Evolutionary conservation across 306 rosid genomes (phyloP).

Genomic region (Begonia masoniana): DNA sequence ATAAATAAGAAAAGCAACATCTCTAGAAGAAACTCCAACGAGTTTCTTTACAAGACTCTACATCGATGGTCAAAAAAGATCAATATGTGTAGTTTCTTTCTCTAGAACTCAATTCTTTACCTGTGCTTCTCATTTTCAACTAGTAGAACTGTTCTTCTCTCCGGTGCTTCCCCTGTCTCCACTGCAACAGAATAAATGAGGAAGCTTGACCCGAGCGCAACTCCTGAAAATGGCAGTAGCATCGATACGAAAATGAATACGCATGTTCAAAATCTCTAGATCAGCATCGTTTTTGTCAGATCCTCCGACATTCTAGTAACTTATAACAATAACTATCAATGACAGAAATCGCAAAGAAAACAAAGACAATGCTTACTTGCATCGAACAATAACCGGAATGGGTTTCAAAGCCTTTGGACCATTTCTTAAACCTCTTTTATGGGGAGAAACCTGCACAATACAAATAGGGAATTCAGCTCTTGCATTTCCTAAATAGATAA

Average conservation of each 20-base stretch:
- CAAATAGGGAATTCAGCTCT: too few species aligned
- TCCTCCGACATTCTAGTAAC: too few species aligned
- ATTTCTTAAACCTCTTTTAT: constrained; percentile 61
- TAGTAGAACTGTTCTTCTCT: constrained; percentile 18
- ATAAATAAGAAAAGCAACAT: too few species aligned
- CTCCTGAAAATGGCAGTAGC: constrained; percentile 17
- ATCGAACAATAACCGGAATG: constrained; percentile 51
- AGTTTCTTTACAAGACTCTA: too few species aligned
- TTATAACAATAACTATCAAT: too few species aligned
- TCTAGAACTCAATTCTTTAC: not conserved
- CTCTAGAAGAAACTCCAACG: too few species aligned
- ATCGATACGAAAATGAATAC: not conserved
- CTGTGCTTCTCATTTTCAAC: constrained; percentile 11
- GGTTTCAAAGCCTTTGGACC: constrained; percentile 86
- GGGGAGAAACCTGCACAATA: constrained; percentile 21
- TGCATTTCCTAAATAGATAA: not conserved
- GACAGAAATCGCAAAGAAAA: too few species aligned
- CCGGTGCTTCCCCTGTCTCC: constrained; percentile 21
- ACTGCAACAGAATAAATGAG: constrained; percentile 52
- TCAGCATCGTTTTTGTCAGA: too few species aligned
- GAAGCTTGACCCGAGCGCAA: constrained; percentile 46
- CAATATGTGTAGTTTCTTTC: too few species aligned
- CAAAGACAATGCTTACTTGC: constrained; percentile 39
- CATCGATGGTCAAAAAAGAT: too few species aligned
- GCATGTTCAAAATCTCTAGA: too few species aligned